A percentile compares a stretch with the other conserved stretches of the same genome.
These are phyloP conservation scores for Grosmannia penicillata DNA, from an alignment of 2,329 filamentous ascomycete genomes.

Conservation along the genomic window DNA sequence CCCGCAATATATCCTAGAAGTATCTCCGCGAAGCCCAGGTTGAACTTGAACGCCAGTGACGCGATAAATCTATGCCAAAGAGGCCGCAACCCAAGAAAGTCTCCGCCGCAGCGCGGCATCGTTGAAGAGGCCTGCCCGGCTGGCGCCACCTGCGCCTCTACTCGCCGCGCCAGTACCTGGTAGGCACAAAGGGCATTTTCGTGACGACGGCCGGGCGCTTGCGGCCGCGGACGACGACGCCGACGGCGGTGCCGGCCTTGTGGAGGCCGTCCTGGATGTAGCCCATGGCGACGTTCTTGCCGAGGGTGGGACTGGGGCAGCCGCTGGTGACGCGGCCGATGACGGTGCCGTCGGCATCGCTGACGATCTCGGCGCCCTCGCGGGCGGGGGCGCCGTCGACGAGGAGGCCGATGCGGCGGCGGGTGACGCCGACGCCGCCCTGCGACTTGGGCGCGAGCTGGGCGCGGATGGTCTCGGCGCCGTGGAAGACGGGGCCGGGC, in stretches of 20 bases:
- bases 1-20: too few relatives aligned
- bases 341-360: constrained; percentile 35
- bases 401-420: constrained; percentile 66
- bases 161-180: constrained; percentile 53
- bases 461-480: constrained; percentile 58
- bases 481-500: constrained; percentile 60
- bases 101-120: background rate
- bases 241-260: constrained; percentile 70
- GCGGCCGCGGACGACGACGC: constrained; percentile 64
- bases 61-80: too few relatives aligned
- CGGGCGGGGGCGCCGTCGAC: constrained; percentile 79
- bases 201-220: constrained; percentile 58
- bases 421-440: constrained; percentile 52
- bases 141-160: background rate
- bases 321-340: constrained; percentile 80
- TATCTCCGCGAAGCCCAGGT: too few relatives aligned
- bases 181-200: constrained; percentile 80
- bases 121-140: constrained; percentile 2
- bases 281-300: constrained; percentile 91
- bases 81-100: too few relatives aligned
- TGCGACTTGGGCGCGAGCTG: constrained; percentile 64
- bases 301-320: constrained; percentile 72
- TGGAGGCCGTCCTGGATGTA: constrained; percentile 72
- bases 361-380: constrained; percentile 69
- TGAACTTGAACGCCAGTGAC: too few relatives aligned